Conservation (phyloP, 768 basidiomycete species). For the Daedaleopsis nitida region DNA sequence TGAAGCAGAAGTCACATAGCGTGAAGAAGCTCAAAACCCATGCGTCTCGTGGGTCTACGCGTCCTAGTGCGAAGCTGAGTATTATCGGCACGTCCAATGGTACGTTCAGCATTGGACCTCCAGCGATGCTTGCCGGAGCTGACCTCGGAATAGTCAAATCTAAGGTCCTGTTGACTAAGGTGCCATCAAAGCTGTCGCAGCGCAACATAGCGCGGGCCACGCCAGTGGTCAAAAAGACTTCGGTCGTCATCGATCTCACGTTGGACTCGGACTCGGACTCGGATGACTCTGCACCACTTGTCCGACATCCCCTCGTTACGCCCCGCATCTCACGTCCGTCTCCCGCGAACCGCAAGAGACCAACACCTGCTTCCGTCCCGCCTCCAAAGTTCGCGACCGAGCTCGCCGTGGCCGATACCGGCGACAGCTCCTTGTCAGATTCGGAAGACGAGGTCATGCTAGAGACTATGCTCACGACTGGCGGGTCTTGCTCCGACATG, state of each 20-base stretch:
- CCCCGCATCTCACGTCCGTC: constrained; percentile 12
- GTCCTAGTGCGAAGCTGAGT: constrained; percentile 2
- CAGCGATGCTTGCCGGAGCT: neutral
- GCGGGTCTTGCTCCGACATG: constrained; percentile 20
- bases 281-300: constrained; percentile 1
- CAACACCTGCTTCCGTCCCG: neutral
- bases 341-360: constrained; percentile 7
- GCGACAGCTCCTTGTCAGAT: constrained; percentile 4
- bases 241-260: constrained; percentile 22
- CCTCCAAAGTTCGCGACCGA: neutral
- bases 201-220: neutral
- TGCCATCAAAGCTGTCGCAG: neutral
- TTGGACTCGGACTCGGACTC: constrained; percentile 16
- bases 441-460: constrained; percentile 21
- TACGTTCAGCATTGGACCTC: neutral
- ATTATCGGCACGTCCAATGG: constrained; percentile 2
- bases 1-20: neutral
- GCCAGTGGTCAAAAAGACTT: constrained; percentile 7
- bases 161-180: neutral
- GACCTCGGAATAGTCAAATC: neutral
- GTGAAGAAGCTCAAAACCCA: constrained; percentile 6
- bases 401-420: neutral
- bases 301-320: constrained; percentile 17
- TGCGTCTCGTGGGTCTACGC: constrained; percentile 1
- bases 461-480: constrained; percentile 21